Percentiles rank a stretch among this genome's conserved stretches.
phyloP scores from a whole-genome alignment of 2,329 filamentous ascomycete species.

The Penicillium sp. region DNA sequence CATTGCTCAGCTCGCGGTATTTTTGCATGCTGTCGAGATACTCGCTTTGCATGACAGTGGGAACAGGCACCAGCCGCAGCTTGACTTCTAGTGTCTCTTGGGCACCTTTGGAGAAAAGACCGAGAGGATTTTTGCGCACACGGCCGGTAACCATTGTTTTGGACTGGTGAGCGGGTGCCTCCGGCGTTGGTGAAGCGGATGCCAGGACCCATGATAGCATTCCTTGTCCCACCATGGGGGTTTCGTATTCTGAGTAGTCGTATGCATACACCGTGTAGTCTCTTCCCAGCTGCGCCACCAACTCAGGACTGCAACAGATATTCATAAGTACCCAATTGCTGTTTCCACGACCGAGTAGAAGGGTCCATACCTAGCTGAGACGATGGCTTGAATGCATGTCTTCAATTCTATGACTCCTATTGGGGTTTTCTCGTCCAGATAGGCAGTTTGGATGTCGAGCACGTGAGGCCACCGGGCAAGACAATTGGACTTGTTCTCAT shows the following conservation, averaged over 20 bases:
- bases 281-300: slow-evolving; percentile 66
- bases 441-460: slow-evolving; percentile 74
- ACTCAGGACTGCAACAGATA: slow-evolving; percentile 66
- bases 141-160: slow-evolving; percentile 76
- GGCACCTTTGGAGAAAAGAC: slow-evolving; percentile 73
- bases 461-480: slow-evolving; percentile 80
- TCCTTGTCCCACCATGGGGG: slow-evolving; percentile 89
- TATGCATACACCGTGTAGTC: slow-evolving; percentile 98
- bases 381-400: slow-evolving; percentile 80
- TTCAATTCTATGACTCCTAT: slow-evolving; percentile 87
- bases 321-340: slow-evolving; percentile 7
- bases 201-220: slow-evolving; percentile 83
- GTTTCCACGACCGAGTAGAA: slow-evolving; percentile 1
- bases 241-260: slow-evolving; percentile 94
- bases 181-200: slow-evolving; percentile 55
- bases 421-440: slow-evolving; percentile 72
- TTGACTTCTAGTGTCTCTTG: slow-evolving; percentile 92
- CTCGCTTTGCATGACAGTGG: slow-evolving; percentile 61
- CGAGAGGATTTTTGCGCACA: slow-evolving; percentile 80
- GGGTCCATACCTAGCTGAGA: slow-evolving; percentile 54
- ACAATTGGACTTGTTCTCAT: slow-evolving; percentile 81
- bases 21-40: slow-evolving; percentile 61
- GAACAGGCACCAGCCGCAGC: slow-evolving; percentile 76
- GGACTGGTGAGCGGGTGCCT: slow-evolving; percentile 57
- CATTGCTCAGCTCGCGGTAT: slow-evolving; percentile 57